Evolutionary conservation across 2,329 filamentous ascomycete genomes (phyloP).

Genomic region (Teratosphaeria viscida): DNA sequence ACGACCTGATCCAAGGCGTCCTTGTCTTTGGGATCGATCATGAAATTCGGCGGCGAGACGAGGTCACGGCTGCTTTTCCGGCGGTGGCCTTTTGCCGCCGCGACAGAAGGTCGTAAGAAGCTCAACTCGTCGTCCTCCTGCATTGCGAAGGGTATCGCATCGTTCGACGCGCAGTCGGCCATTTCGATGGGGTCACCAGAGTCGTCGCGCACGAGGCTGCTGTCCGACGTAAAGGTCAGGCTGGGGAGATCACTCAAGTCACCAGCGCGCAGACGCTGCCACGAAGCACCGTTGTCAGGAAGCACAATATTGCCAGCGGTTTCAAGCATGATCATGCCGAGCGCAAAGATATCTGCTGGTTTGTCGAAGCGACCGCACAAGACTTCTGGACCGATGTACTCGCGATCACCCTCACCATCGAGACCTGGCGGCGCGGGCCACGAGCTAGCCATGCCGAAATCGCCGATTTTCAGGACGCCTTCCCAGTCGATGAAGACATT

Average conservation of each 20-base stretch:
- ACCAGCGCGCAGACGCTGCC: conserved; percentile 80
- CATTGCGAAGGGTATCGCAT: conserved; percentile 16
- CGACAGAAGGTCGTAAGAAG: conserved; percentile 23
- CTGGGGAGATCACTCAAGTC: conserved; percentile 83
- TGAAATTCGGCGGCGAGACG: conserved; percentile 68
- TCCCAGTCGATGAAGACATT: conserved; percentile 76
- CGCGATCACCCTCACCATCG: conserved; percentile 87
- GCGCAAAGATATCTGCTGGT: conserved; percentile 84
- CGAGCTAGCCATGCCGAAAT: conserved; percentile 70
- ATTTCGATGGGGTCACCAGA: conserved; percentile 50
- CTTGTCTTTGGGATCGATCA: conserved; percentile 63
- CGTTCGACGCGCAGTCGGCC: conserved; percentile 21
- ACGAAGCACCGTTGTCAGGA: conserved; percentile 82
- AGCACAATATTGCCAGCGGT: conserved; percentile 89
- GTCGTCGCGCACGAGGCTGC: conserved; percentile 61
- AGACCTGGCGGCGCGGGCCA: conserved; percentile 69
- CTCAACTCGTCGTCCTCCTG: conserved; percentile 29
- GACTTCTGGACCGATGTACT: conserved; percentile 92
- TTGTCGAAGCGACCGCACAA: conserved; percentile 79
- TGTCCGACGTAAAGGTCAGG: conserved; percentile 68
- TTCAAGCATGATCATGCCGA: conserved; percentile 90
- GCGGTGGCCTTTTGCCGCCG: conserved; percentile 13
- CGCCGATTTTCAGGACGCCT: conserved; percentile 72
- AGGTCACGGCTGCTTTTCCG: conserved; percentile 40
- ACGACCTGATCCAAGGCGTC: conserved; percentile 77